Evolutionary conservation across 1,284 basidiomycete genomes (phyloP), one percentile per base, ranked within the genome.

Genomic region (Rhodotorula sp.): DNA sequence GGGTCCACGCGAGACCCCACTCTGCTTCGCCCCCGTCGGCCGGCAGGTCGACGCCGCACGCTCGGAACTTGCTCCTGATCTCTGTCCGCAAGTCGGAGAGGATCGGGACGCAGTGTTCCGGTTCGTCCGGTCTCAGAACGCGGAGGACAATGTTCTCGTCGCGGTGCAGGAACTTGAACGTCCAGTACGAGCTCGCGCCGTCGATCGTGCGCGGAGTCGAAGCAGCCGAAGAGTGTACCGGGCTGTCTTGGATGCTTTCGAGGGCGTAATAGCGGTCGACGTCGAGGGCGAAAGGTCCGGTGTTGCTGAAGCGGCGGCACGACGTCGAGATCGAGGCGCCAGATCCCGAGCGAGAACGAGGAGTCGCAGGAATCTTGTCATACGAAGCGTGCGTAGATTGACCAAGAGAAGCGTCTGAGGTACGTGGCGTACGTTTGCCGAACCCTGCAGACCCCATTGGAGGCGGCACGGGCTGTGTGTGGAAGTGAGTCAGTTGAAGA

Each of bases 231-330:
- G 65, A 60, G 0, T 48, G 59, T 16, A 54, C 50, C 19, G 75
- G 73, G 34, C 73, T 73, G n/a, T 67, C 71, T 5, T 69, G 50
- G 18, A 76, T 68, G 21, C 70, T 69, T 66, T 74, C 76, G 54
- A 76, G 59, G 34, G 69, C 50, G n/a, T 15, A 38, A 38, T 38
- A 38, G 34, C 6, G 34, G 34, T 10, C 34, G 8, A 1, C 50
- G 21, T 15, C 50, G 50, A 52, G 21, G 50, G 34, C 34, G 34
- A 38, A 38, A 64, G 45, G 62, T 55, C 21, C 63, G 60, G 57
- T 64, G 47, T 15, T 63, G 67, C 28, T 54, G 70, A 45, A 62
- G 65, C n/a, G 63, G 55, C 69, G 52, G 34, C 68, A 70, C 8
- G 55, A 64, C 5, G 64, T n/a, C 21, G 21, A 52, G 21, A n/a